Evolutionary conservation across 345 rosid species (phyloP).

Genomic region (Boechera divaricarpa): DNA sequence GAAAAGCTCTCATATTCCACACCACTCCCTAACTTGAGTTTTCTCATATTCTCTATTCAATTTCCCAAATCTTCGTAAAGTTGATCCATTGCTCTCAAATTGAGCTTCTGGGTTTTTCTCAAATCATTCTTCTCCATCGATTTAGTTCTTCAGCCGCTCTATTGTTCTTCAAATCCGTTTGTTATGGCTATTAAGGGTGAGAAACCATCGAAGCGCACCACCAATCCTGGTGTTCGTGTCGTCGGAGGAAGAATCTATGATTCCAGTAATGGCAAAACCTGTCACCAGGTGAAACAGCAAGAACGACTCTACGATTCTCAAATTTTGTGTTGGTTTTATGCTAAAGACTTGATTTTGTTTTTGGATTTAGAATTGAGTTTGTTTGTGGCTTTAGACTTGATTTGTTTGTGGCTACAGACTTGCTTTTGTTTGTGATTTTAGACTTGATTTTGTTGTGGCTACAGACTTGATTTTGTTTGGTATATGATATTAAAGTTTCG

Average conservation of each 20-base stretch:
- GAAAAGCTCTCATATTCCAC: background rate
- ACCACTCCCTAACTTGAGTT: too few species aligned
- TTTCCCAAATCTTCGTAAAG: background rate
- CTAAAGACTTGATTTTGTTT: background rate
- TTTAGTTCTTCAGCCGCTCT: background rate
- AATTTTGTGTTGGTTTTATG: background rate
- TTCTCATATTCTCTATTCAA: too few species aligned
- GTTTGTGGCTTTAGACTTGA: background rate
- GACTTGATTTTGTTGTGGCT: background rate
- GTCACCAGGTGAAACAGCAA: constrained; percentile 62
- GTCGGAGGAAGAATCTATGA: constrained; percentile 58
- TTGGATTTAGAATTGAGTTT: background rate
- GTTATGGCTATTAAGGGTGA: background rate
- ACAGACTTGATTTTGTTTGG: background rate
- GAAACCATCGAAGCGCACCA: background rate
- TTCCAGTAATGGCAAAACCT: constrained; percentile 67
- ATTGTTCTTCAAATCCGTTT: background rate
- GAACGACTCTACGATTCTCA: background rate
- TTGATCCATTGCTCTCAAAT: background rate
- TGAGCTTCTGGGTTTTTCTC: background rate
- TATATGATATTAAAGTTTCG: background rate
- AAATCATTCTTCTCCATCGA: background rate
- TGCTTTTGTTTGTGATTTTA: background rate
- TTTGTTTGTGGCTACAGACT: background rate
- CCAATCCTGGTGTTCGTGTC: constrained; percentile 46